Base-by-base conservation (phyloP, 2,329 filamentous ascomycete species). In the Fusarium mexicanum region DNA sequence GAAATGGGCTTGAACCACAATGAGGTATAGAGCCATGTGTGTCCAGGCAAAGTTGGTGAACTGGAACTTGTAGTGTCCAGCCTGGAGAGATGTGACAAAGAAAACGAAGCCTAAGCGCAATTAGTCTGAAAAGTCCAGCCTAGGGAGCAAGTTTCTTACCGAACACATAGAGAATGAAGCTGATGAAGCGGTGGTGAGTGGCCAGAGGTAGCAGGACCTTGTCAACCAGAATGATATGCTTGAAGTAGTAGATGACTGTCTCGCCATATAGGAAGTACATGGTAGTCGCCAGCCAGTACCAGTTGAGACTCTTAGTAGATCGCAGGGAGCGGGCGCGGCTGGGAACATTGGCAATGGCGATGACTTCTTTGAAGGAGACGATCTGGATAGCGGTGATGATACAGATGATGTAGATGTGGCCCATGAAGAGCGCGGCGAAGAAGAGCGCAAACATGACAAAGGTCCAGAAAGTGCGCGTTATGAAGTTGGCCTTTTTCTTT, bases 201-300 rank as follows among this genome's bases (percentile, higher is more conserved):
- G 96, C 95, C 81, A 99, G 91, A 14, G 96, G 96, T 66, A 98
- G 87, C 71, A 99, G 87, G 51, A 98, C 93, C 83, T 93, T 94
- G 84, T 99, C 96, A 51, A 99, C 95, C 67, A 99, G 86, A 48
- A 99, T 91, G 76, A 99, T 96, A 82, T 99, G 96, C 88, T 99
- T 99, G 86, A 99, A 99, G 85, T 99, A 99, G 86, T 99, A 99
- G 80, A 99, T 98, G 80, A 99, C 96, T 79, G 94, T 98, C 85
- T 99, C 96, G 80, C 96, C 96, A 81, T 99, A 99, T 58, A 99
- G 88, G 79, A 98, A 99, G 87, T 99, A 99, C 96, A 99, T 98
- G 77, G 96, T 98, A 33, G 94, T 94, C n/a, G 95, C 96, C 61
- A 99, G 89, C 87, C 97, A 99, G 84, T 99, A 99, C 96, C 96